Evolutionary conservation across 2,329 filamentous ascomycete genomes (phyloP), one percentile per base, ranked within the genome.

Genomic region (Ophiostoma triangulosporum): DNA sequence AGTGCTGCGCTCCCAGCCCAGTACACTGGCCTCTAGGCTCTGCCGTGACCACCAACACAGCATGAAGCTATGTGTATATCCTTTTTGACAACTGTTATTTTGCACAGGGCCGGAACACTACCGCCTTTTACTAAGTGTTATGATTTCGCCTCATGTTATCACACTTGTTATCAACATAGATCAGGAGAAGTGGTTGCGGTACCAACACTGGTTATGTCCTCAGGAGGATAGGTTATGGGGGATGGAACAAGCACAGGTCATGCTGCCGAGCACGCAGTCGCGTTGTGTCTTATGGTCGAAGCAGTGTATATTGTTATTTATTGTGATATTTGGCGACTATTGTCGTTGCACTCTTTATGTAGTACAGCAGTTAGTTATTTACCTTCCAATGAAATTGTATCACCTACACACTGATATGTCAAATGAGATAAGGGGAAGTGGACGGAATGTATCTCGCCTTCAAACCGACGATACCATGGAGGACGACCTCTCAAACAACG

Each of bases 401-500:
- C 24, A 38, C 51, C 31, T 43, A 48, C 43, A 31, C 2, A 24
- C 3, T 14, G 15, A 46, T n/a, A 3, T 3, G 11, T 6, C 4
- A 17, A 17, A n/a, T 15, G 14, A 4, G 29, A 31, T 6, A 14
- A 5, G 33, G 6, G 1, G 33, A 14, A 2, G 20, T 20, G 11
- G 33, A 20, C 9, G n/a, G 15, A n/a, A 76, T 91, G 83, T 90
- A 58, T 75, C 85, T 88, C 81, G 80, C 81, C 84, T 84, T 90
- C 85, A 91, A 90, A 90, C 84, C 80, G 75, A 75, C 76, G 75
- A 69, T 75, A 70, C 83, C 83, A 88, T 75, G 57, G 72, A 72
- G 65, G 68, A 58, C 64, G 24, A 66, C 64, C 71, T 75, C 78
- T 80, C 73, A 70, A 73, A 17, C 66, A 78, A 78, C 80, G 83